These are phyloP conservation scores for Gossypium ekmanianum DNA, from an alignment of 345 rosid species.

Conservation along the genomic window DNA sequence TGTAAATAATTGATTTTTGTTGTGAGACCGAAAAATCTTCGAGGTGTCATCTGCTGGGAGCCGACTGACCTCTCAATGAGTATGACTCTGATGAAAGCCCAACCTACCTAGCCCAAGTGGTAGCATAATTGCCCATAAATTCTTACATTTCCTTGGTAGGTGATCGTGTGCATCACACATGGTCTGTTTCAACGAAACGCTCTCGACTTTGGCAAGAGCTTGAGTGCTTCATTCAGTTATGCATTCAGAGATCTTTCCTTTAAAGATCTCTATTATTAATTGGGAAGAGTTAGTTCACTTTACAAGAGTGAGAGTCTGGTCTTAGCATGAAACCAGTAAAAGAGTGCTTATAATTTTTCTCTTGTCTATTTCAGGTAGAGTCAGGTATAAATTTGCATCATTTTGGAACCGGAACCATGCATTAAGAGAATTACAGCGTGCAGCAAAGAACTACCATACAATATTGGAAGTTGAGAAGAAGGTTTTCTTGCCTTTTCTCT, in stretches of 20 bases:
- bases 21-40: too few species aligned
- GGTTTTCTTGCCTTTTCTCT: constrained; percentile 37
- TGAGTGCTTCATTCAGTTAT: background rate
- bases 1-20: background rate
- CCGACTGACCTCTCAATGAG: too few species aligned
- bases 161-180: too few species aligned
- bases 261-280: background rate
- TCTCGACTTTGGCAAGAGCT: too few species aligned
- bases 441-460: constrained; percentile 56
- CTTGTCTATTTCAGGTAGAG: constrained; percentile 71
- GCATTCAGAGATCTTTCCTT: background rate
- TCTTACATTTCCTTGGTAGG: too few species aligned
- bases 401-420: constrained; percentile 99
- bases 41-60: too few species aligned
- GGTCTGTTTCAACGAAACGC: too few species aligned
- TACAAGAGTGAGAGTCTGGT: background rate
- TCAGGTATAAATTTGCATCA: constrained; percentile 98
- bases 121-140: too few species aligned
- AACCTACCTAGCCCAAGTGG: too few species aligned
- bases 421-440: constrained; percentile 73
- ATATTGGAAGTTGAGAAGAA: constrained; percentile 89
- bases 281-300: background rate
- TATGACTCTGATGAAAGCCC: too few species aligned
- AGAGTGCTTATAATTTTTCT: constrained; percentile 26
- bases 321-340: background rate